phyloP scores from a whole-genome alignment of 768 basidiomycete species.

The Exsudoporus frostii region DNA sequence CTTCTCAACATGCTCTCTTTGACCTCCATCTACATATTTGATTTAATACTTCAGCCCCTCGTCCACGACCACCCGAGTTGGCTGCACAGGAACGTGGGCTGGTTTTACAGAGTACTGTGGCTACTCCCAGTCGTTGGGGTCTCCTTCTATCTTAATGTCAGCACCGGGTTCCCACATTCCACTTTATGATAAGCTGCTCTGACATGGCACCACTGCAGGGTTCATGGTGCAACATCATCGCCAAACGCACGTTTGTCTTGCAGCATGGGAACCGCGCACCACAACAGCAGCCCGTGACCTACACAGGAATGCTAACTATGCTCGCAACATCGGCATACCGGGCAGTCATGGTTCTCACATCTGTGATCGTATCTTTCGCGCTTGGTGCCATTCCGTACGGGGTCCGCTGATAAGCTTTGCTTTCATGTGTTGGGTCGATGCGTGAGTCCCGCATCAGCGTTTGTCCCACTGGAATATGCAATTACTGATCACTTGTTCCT shows the following conservation, averaged over 20 bases:
- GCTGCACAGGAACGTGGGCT: slow-evolving; percentile 69
- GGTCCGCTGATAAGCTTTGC: slow-evolving; percentile 61
- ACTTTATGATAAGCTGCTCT: slow-evolving; percentile 9
- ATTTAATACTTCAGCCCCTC: slow-evolving; percentile 65
- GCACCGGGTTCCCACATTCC: slow-evolving; percentile 26
- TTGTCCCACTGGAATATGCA: not conserved
- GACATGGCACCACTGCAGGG: slow-evolving; percentile 42
- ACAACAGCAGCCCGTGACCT: slow-evolving; percentile 52
- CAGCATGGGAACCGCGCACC: slow-evolving; percentile 63
- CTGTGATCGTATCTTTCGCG: slow-evolving; percentile 63
- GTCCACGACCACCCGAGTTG: slow-evolving; percentile 59
- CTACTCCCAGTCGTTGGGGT: slow-evolving; percentile 69
- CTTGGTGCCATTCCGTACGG: slow-evolving; percentile 62
- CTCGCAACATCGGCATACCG: slow-evolving; percentile 82
- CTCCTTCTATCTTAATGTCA: slow-evolving; percentile 81
- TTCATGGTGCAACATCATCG: slow-evolving; percentile 74
- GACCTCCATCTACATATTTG: slow-evolving; percentile 72
- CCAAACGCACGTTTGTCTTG: slow-evolving; percentile 69
- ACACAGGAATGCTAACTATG: slow-evolving; percentile 67
- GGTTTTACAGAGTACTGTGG: slow-evolving; percentile 79
- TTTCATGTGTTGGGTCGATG: slow-evolving; percentile 83
- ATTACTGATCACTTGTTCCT: not conserved
- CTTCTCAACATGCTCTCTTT: slow-evolving; percentile 71
- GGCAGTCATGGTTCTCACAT: slow-evolving; percentile 77
- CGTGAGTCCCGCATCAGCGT: slow-evolving; percentile 52